A percentile compares a stretch with the other conserved stretches of the same genome.
phyloP scores from a whole-genome alignment of 306 rosid species.

The Vigna radiata region DNA sequence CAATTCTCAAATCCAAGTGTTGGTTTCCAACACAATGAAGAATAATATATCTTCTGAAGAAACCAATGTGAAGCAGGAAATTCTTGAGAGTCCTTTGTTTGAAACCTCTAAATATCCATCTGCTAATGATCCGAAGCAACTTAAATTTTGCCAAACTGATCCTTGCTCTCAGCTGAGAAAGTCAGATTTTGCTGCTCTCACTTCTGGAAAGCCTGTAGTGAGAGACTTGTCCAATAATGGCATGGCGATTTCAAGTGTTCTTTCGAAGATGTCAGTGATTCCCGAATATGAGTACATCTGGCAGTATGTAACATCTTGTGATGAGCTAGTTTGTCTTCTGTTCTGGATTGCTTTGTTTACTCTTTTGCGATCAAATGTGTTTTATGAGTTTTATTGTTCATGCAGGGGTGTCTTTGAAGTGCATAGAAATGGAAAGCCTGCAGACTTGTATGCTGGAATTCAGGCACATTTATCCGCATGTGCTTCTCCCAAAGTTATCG shows the following conservation, averaged over 20 bases:
- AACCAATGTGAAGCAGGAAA: constrained; percentile 47
- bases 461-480: constrained; percentile 89
- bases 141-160: constrained; percentile 42
- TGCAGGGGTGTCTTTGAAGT: constrained; percentile 85
- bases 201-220: constrained; percentile 51
- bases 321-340: constrained; percentile 31
- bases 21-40: constrained; percentile 55
- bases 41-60: constrained; percentile 55
- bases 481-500: constrained; percentile 81
- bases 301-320: constrained; percentile 72
- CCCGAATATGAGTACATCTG: constrained; percentile 84
- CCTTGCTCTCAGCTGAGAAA: constrained; percentile 48
- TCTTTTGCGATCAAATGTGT: constrained; percentile 26
- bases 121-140: constrained; percentile 51
- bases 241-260: constrained; percentile 45
- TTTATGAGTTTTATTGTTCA: constrained; percentile 42
- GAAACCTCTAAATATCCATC: constrained; percentile 49
- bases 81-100: constrained; percentile 46
- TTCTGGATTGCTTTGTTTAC: constrained; percentile 3
- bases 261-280: constrained; percentile 59
- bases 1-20: constrained; percentile 53
- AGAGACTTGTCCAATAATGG: constrained; percentile 53
- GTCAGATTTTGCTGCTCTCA: constrained; percentile 45
- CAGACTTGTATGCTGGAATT: constrained; percentile 66
- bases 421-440: constrained; percentile 62